These are phyloP conservation scores for Knufia petricola DNA, from an alignment of 2,329 filamentous ascomycete species.

Conservation along the genomic window DNA sequence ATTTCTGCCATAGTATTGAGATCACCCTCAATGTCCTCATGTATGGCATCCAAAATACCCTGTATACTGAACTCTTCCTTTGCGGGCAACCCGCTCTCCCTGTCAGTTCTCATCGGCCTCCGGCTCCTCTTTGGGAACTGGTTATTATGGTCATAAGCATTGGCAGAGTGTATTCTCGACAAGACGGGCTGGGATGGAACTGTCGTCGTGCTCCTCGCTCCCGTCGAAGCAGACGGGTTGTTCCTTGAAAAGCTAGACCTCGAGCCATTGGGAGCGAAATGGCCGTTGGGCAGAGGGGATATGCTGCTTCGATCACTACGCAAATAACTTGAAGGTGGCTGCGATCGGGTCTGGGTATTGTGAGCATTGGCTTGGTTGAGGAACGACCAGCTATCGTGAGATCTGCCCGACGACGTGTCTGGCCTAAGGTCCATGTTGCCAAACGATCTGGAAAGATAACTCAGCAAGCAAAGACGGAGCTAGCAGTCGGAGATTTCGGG, in stretches of 20 bases:
- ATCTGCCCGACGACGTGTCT: constrained; percentile 23
- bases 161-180: constrained; percentile 34
- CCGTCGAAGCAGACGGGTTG: constrained; percentile 16
- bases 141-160: constrained; percentile 26
- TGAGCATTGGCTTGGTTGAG: constrained; percentile 12
- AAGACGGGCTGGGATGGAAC: constrained; percentile 35
- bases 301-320: constrained; percentile 21
- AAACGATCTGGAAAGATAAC: constrained; percentile 13
- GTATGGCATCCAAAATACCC: constrained; percentile 46
- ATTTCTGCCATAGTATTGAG: constrained; percentile 56
- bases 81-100: constrained; percentile 32
- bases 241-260: constrained; percentile 19
- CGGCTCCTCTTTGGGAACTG: constrained; percentile 27
- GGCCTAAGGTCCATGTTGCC: constrained; percentile 18
- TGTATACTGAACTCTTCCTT: constrained; percentile 47
- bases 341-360: constrained; percentile 15
- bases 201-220: constrained; percentile 23
- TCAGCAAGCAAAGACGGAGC: constrained; percentile 12
- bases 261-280: constrained; percentile 19
- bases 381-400: constrained; percentile 20
- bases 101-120: constrained; percentile 26
- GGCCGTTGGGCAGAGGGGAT: constrained; percentile 16
- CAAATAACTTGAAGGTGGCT: constrained; percentile 20
- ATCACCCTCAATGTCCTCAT: constrained; percentile 48
- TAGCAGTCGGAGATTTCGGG: background rate